Evolutionary conservation across 768 basidiomycete species (phyloP).

Genomic region (Boletus vinaceobasis): DNA sequence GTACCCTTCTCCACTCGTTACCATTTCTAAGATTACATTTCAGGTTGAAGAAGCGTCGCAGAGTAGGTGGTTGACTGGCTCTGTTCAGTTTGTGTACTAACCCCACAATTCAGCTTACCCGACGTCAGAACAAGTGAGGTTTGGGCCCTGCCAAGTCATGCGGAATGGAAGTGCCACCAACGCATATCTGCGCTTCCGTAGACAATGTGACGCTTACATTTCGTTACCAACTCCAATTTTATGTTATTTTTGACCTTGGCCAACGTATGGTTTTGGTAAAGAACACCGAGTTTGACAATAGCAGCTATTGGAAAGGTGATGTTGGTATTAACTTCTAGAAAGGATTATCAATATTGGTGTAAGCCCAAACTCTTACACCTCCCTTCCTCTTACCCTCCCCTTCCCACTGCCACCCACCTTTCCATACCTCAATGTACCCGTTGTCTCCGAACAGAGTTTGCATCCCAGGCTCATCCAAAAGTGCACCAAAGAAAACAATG

Average conservation of each 20-base stretch:
- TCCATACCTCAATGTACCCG: constrained; percentile 67
- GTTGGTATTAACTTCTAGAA: background rate
- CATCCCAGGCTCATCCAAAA: constrained; percentile 56
- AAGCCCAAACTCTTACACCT: constrained; percentile 67
- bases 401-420: constrained; percentile 74
- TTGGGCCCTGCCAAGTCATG: background rate
- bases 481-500: constrained; percentile 78
- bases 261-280: background rate
- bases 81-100: constrained; percentile 15
- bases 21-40: constrained; percentile 6
- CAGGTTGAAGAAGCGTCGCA: constrained; percentile 88
- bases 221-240: background rate
- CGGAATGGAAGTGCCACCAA: background rate
- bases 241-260: background rate
- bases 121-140: constrained; percentile 34
- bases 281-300: background rate
- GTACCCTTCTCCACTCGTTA: constrained; percentile 29
- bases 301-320: background rate
- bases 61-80: constrained; percentile 47
- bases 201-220: constrained; percentile 6
- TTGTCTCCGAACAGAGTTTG: constrained; percentile 41
- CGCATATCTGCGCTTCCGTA: background rate
- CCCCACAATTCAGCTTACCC: constrained; percentile 40
- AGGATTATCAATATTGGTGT: background rate
- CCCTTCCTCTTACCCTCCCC: constrained; percentile 56